Base-by-base conservation (phyloP, 768 basidiomycete species). In the Lactarius sanguifluus region DNA sequence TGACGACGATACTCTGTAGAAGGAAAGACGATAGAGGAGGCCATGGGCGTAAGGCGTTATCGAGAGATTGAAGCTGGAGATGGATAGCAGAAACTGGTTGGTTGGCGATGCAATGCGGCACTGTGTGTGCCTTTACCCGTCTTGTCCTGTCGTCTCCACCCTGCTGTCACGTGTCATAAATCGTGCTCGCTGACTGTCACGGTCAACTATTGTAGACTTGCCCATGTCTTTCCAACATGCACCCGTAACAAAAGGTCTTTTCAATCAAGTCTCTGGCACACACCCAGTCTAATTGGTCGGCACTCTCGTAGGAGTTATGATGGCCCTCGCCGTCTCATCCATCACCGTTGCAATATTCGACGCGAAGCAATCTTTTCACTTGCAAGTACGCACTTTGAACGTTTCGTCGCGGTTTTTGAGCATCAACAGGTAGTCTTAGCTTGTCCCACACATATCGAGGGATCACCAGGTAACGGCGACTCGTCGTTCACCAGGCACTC, bases 371-470 rank as follows among this genome's bases (percentile, higher is more conserved):
- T 92, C 94, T 75, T 83, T 94, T 66, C 91, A 95, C 75, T 80
- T 97, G 2, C 94, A 91, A 79, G 89, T 87, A 69, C 69, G 81
- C 70, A 57, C 12, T 18, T 59, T 62, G 50, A 59, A 63, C 25
- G 40, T 63, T 47, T 36, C 72, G 45, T 61, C n/a, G 57, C 50
- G 16, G 56, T 40, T 55, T 45, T 52, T 20, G 12, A 32, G 25
- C 50, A 57, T 61, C 52, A 50, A 65, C 50, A 18, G 30, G 6
- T 62, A 18, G 1, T 64, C 59, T 25, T 69, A 94, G 88, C 83
- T 96, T 47, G 84, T 91, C 23, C 95, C 94, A 2, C 94, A 97
- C 74, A 82, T 97, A 57, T 93, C 92, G n/a, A 86, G 85, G 61
- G 85, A 96, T 75, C 90, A 92, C 72, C 94, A 96, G 82, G 94